Base-by-base conservation (phyloP, 345 rosid genomes). In the Gossypium thurberi region DNA sequence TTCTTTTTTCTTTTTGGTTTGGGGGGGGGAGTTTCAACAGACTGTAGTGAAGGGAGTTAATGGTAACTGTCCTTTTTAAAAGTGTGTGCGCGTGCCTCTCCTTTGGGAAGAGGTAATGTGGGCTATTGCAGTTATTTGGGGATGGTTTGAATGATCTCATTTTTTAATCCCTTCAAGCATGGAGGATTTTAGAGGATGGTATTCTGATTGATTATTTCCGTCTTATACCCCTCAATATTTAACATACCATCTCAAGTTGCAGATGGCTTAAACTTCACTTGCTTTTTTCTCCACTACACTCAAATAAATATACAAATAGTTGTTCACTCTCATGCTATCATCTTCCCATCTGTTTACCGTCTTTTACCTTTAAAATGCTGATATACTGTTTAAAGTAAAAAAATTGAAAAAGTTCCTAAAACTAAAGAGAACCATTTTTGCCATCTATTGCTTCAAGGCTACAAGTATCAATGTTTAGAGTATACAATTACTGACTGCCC, bases 401-500 rank as follows among this genome's bases (percentile, higher is more conserved):
- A 42, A 46, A 50, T 33, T 23, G 59, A 18, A 63, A 67, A 3
- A 56, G 44, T 42, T 51, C 42, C 46, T 13, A 12, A 62, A 67
- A 65, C 26, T 25, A 67, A 44, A 75, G 58, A 28, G 62, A 46
- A 73, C 4, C 62, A 59, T 60, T 42, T 60, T 33, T 65, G 70
- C 70, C 21, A 65, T 47, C 46, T 46, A 44, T 52, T 26, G 66
- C 52, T 72, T 15, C 73, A 72, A 65, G 40, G 42, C 58, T 67
- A 20, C n/a, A 12, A 46, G 53, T 51, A 26, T 23, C 8, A 57
- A 8, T 17, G 58, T 58, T 58, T 69, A 58, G 68, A 58, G 40
- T 40, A 55, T 55, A 26, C 23, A 20, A 28, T 52, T 50, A 51
- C 51, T 50, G 14, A 15, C 75, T 73, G 46, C 21, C 4, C 60